These are phyloP conservation scores for Flaveria linearis DNA, from an alignment of 129 eudicot genomes.

Conservation along the genomic window DNA sequence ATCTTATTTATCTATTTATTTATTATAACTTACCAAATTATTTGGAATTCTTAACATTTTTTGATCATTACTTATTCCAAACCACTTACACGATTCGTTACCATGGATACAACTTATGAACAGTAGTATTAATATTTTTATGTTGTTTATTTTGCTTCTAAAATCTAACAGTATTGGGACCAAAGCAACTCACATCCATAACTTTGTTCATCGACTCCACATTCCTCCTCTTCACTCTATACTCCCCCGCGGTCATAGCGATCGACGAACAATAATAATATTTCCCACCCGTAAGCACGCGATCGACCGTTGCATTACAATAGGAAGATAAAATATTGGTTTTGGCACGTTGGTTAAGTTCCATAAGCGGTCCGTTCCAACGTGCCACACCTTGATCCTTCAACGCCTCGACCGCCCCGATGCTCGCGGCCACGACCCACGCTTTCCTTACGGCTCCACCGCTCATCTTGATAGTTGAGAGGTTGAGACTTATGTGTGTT, in stretches of 20 bases:
- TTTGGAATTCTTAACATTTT: too few species aligned
- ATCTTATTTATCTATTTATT: too few species aligned
- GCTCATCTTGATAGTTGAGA: neutral
- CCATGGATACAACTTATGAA: neutral
- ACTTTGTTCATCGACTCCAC: constrained; percentile 49
- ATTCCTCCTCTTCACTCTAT: constrained; percentile 20
- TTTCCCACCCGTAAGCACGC: constrained; percentile 1
- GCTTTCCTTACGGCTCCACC: constrained; percentile 15
- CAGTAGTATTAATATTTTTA: neutral
- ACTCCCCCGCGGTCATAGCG: too few species aligned
- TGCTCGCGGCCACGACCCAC: constrained; percentile 23
- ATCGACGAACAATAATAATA: too few species aligned
- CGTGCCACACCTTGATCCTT: constrained; percentile 30
- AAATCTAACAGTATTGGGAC: constrained; percentile 57
- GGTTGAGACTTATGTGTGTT: neutral
- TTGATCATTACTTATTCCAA: too few species aligned
- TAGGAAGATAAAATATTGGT: neutral
- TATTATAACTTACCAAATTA: too few species aligned
- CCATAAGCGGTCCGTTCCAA: constrained; percentile 15
- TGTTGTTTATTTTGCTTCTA: constrained; percentile 5
- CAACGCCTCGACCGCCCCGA: constrained; percentile 21
- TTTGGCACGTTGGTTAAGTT: constrained; percentile 4
- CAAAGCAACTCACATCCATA: constrained; percentile 51
- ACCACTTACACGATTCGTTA: too few species aligned
- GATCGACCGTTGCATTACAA: neutral